These are phyloP conservation scores for Leccinum truebloodii DNA, from an alignment of 768 basidiomycete genomes.

Conservation along the genomic window DNA sequence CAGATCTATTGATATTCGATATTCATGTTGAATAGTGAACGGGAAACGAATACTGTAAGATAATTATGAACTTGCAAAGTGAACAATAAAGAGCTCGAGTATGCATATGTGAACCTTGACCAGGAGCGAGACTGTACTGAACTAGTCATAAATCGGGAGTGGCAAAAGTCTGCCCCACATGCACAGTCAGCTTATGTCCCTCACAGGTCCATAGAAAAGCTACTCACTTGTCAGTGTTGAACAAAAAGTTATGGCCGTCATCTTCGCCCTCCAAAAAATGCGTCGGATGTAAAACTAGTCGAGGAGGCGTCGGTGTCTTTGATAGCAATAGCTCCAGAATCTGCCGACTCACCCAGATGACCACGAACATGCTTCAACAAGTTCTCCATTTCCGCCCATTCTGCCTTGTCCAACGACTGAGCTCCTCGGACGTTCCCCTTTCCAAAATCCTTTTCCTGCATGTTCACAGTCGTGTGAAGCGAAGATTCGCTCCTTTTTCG, in stretches of 20 bases:
- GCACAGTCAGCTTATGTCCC: conserved; percentile 8
- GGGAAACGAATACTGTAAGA: background rate
- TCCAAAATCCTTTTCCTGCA: conserved; percentile 39
- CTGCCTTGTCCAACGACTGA: conserved; percentile 80
- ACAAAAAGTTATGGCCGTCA: conserved; percentile 87
- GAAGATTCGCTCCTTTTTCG: conserved; percentile 23
- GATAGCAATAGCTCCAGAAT: background rate
- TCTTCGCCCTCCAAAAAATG: conserved; percentile 95
- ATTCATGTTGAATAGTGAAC: conserved; percentile 17
- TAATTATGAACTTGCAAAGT: conserved; percentile 3
- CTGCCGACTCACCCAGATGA: conserved; percentile 67
- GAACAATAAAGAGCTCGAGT: conserved; percentile 6
- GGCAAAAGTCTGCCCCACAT: conserved; percentile 53
- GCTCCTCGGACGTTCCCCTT: conserved; percentile 45
- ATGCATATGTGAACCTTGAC: background rate
- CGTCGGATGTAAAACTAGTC: conserved; percentile 77
- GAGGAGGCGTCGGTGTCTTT: background rate
- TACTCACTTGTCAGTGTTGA: conserved; percentile 78
- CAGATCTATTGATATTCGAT: conserved; percentile 27
- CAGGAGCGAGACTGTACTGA: background rate
- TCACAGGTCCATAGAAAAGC: background rate
- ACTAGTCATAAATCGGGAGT: conserved; percentile 63
- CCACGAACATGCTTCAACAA: conserved; percentile 76
- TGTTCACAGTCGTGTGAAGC: conserved; percentile 21
- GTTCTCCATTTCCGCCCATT: conserved; percentile 88